Base-by-base conservation (phyloP, 768 basidiomycete genomes). In the Lactarius quietus region DNA sequence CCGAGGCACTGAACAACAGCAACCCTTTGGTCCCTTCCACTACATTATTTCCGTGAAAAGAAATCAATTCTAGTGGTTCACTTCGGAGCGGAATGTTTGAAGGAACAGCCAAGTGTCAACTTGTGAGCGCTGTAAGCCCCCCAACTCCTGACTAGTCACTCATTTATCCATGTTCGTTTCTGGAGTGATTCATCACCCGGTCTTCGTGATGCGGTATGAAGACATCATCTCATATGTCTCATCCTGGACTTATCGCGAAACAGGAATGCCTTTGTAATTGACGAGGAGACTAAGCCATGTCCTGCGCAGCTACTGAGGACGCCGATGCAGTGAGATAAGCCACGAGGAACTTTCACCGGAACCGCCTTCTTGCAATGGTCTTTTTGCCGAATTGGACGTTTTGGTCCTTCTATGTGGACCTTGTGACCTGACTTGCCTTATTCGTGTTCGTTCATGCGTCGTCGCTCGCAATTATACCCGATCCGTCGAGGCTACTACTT, bases 401-500 rank as follows among this genome's bases (percentile, higher is more conserved):
- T 48, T 48, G 23, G n/a, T 26, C 28, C n/a, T 29, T 31, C 12
- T 23, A 52, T 39, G 39, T 61, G 55, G 54, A 28, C 55, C 33
- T 8, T 14, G 52, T 57, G 64, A 65, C 64, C 54, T 17, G n/a
- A 31, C 29, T 62, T 29, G 23, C 65, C 61, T 41, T 59, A 51
- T 66, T 54, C 36, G 61, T 31, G 48, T 43, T 28, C 20, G 8
- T 58, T 14, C 51, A 31, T 54, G 41, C 51, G 8, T 62, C 29
- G 23, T 38, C 35, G 36, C 15, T 56, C 33, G 59, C 59, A n/a
- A 65, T 65, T 57, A 65, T 57, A 57, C 64, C 64, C 15, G 55
- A 65, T 65, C 48, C 36, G 64, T 61, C 59, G 33, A 38, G 28
- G 23, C 9, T 12, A 36, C 26, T 33, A n/a, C n/a, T 20, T 48